Evolutionary conservation across 2,329 filamentous ascomycete species (phyloP), one percentile per base, ranked within the genome.

Genomic region (Alternaria novae-zelandiae): DNA sequence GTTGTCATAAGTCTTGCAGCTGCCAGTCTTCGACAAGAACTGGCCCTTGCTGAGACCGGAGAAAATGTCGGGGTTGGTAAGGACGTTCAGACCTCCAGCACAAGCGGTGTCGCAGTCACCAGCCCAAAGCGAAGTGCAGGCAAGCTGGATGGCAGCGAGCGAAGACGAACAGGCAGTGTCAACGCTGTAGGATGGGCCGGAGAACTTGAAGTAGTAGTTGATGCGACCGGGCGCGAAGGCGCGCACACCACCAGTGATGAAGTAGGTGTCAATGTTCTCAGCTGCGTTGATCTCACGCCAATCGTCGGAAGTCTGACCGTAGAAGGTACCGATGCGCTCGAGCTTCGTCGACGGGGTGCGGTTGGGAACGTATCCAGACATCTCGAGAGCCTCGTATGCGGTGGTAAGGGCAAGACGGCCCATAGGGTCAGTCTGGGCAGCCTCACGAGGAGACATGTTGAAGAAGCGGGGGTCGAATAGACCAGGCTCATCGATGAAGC

Each of bases 391-490:
- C 74, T 95, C 92, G 71, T 93, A 95, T 0, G 91, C 91, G 3
- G 91, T 93, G 9, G 90, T 87, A 21, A 96, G 82, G 4, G 91
- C 90, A 69, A 94, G 84, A 70, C 92, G 87, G 77, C 93, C 91
- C 86, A 93, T 93, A 0, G 92, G 92, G 76, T 95, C 92, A 2
- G 91, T 93, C 75, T 94, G 91, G 55, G 88, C 87, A 26, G 92
- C 92, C 80, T 95, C 91, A 70, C 91, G 88, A 6, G 91, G 91
- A 36, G 91, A 94, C 89, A 95, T 94, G 80, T 93, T 93, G 86
- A 95, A 95, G 81, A 95, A 94, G 1, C 90, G 85, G n/a, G 91
- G 89, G 71, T 95, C 92, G 73, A 95, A 95, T 51, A 91, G 83
- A 59, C 91, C 91, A 0, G 91, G 91, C 65, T 93, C 87, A 65